Evolutionary conservation across 768 basidiomycete genomes (phyloP).

Genomic region (Tylopilus subfusipes): DNA sequence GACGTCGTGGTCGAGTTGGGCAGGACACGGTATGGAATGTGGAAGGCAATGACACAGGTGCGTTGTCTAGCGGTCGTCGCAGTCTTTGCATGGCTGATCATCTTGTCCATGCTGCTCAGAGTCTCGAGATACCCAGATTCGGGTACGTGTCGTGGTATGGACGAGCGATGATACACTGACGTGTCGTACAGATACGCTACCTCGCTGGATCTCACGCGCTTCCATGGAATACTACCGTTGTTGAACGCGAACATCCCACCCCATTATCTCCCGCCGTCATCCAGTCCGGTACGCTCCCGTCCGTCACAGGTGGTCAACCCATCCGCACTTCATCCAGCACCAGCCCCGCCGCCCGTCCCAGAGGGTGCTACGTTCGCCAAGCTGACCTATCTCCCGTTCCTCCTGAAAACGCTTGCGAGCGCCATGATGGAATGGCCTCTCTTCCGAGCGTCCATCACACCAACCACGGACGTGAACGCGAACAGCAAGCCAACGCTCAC

Average conservation of each 20-base stretch:
- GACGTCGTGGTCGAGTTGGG: constrained; percentile 70
- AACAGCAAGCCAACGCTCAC: constrained; percentile 60
- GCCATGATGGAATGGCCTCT: constrained; percentile 85
- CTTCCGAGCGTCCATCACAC: constrained; percentile 71
- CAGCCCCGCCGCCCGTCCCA: constrained; percentile 43
- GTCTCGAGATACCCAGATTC: constrained; percentile 85
- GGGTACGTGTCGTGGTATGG: constrained; percentile 43
- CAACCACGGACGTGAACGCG: constrained; percentile 18
- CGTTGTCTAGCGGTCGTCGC: constrained; percentile 4
- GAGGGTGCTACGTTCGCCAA: constrained; percentile 55
- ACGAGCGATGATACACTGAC: background rate
- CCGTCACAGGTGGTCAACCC: constrained; percentile 35
- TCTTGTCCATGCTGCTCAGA: constrained; percentile 39
- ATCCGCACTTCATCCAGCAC: constrained; percentile 37
- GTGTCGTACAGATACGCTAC: constrained; percentile 57
- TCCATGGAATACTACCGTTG: constrained; percentile 58
- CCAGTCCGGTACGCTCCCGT: constrained; percentile 28
- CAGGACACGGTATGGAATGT: constrained; percentile 80
- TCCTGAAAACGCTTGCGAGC: constrained; percentile 76
- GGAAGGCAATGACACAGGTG: constrained; percentile 86
- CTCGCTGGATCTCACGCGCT: constrained; percentile 66
- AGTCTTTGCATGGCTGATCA: background rate
- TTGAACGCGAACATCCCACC: constrained; percentile 69
- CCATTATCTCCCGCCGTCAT: constrained; percentile 45
- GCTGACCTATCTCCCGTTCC: constrained; percentile 78